Evolutionary conservation across 2,329 filamentous ascomycete genomes (phyloP), one percentile per base, ranked within the genome.

Genomic region (Escovopsis sp.): DNA sequence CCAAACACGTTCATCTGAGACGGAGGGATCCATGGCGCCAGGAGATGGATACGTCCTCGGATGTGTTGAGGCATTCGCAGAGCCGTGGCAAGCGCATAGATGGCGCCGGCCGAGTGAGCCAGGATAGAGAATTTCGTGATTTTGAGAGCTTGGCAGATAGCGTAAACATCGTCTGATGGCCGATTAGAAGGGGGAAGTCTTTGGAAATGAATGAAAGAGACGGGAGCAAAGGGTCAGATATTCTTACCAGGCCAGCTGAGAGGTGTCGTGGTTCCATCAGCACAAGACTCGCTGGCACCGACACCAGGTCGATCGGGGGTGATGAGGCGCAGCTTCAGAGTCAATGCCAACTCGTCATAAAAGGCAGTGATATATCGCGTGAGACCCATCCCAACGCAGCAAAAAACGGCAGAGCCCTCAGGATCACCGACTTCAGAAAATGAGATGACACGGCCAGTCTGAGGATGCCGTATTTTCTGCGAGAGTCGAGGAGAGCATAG

Each of bases 361-460:
- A 98, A 98, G 0, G 88, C 87, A 46, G 86, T 95, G 45, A 98
- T 84, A 57, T 91, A 98, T 60, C 91, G 76, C 10, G 91, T 98
- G 53, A 98, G 63, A 0, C 91, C 91, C 91, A 98, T 98, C 15
- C 91, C 91, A 3, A 98, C 87, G 54, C 91, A 98, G 57, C 91
- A 93, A 51, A 98, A 88, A 2, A 98, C 85, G 3, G 87, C 89
- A 50, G 82, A 89, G 2, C 91, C 91, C 35, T 89, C 77, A 0
- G 88, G 79, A 57, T 96, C 88, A 12, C 91, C 91, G 3, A 98
- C 91, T 59, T 98, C 91, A 0, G 89, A 96, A 55, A 95, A 98
- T 1, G 87, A 93, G 50, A 98, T 95, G 3, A 82, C 71, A 13
- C 91, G 78, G 1, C 88, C 87, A 0, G 84, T 93, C 44, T 84